Percentiles rank a stretch among this genome's conserved stretches.
Conservation (phyloP, 2,329 filamentous ascomycete species). For the Diaporthe vexans region DNA sequence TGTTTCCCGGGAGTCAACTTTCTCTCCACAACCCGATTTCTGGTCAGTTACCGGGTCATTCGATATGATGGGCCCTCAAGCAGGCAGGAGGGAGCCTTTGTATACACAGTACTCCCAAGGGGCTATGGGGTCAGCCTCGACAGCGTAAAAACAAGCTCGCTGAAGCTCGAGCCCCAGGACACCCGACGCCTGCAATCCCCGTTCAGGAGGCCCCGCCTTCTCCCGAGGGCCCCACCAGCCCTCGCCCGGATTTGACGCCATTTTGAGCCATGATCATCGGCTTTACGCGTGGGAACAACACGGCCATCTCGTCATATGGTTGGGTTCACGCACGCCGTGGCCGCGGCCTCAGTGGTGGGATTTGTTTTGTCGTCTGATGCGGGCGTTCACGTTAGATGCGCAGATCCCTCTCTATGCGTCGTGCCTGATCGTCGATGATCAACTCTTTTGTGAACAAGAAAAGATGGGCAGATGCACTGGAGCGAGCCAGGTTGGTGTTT, state of each 20-base stretch:
- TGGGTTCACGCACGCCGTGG: not conserved
- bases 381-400: not conserved
- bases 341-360: conserved; percentile 17
- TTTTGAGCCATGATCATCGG: conserved; percentile 18
- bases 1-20: too few species aligned
- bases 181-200: conserved; percentile 17
- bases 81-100: not conserved
- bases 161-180: conserved; percentile 6
- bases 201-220: not conserved
- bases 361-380: not conserved
- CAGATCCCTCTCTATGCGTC: not conserved
- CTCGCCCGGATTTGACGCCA: conserved; percentile 17
- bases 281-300: not conserved
- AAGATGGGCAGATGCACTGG: not conserved
- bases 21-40: conserved; percentile 16
- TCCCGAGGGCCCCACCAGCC: not conserved
- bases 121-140: not conserved
- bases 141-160: conserved; percentile 14
- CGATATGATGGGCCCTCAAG: conserved; percentile 6
- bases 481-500: not conserved
- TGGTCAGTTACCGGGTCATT: conserved; percentile 2
- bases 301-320: conserved; percentile 21
- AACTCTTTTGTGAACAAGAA: not conserved
- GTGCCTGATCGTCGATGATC: not conserved
- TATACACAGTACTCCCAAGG: not conserved